Conservation (phyloP, 495 filamentous ascomycete species). For the Ramalina intermedia region DNA sequence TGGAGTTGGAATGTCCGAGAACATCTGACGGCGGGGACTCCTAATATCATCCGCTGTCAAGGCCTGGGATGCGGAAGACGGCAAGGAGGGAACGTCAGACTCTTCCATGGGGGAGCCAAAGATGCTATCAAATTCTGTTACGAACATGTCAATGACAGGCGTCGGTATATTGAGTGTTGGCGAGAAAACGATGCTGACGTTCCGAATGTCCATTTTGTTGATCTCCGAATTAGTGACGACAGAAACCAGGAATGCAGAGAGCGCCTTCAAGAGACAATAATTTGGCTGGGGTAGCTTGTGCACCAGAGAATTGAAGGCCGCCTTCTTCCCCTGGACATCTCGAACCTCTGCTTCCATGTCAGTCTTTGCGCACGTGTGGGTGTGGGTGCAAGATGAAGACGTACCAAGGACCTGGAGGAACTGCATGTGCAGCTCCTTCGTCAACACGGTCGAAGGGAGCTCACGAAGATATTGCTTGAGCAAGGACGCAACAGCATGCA, state of each 20-base stretch:
- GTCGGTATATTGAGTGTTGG: conserved; percentile 94
- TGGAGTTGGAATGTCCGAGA: conserved; percentile 53
- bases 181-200: conserved; percentile 98
- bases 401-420: conserved; percentile 77
- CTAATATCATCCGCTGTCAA: conserved; percentile 46
- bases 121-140: conserved; percentile 77
- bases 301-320: conserved; percentile 73
- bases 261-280: conserved; percentile 59
- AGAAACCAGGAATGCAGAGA: conserved; percentile 73
- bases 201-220: conserved; percentile 97
- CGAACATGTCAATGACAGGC: conserved; percentile 83
- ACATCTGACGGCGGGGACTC: conserved; percentile 54
- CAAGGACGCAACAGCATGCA: conserved; percentile 88
- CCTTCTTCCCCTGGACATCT: conserved; percentile 60
- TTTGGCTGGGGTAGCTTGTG: conserved; percentile 72
- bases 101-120: conserved; percentile 59
- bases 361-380: background rate
- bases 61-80: conserved; percentile 30
- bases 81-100: conserved; percentile 28
- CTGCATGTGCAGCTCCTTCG: conserved; percentile 75
- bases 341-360: conserved; percentile 38
- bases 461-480: conserved; percentile 92
- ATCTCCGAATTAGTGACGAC: conserved; percentile 78
- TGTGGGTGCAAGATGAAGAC: conserved; percentile 7
- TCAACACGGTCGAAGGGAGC: conserved; percentile 79